Base-by-base conservation (phyloP, 129 eudicot species). In the Cynara cardunculus region DNA sequence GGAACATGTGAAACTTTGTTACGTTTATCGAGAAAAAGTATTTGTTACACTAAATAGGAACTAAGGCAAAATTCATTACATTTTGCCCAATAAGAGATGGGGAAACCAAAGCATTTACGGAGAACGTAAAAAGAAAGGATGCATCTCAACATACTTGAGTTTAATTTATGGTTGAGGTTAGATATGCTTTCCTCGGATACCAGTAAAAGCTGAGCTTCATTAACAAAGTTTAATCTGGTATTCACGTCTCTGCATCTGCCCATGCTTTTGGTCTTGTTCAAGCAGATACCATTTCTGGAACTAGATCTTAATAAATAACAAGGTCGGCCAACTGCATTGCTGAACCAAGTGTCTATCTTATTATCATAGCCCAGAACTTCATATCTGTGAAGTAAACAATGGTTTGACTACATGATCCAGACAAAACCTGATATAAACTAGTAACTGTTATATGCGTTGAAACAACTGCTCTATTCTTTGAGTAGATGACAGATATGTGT, bases 181-280 rank as follows among this genome's bases (percentile, higher is more conserved):
- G 87, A 82, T 76, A 95, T 85, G 56, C 99, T 95, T 81, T 87
- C 94, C 78, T 95, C 97, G 7, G 97, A 92, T 83, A 95, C 62
- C 79, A 95, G 79, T 87, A 95, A 84, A 80, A 95, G 82, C 82
- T 89, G 99, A 65, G 96, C 99, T 87, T 92, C 97, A 69, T 95
- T 95, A 26, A 95, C 99, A 34, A 92, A 95, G 78, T 87, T 95
- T 77, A 95, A 80, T 84, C 72, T 81, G 59, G 89, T 82, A 78
- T 84, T 72, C 53, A 81, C 49, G 75, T 95, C 94, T 77, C 96
- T 77, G 84, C 94, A 92, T 71, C 73, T 71, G 72, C 89, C 86
- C 62, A 59, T 22, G 73, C 73, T 69, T 74, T 53, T 67, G 81
- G 13, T 77, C 80, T 74, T 79, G 68, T 79, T 83, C 35, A 85